These are phyloP conservation scores for Tremella fuciformis DNA, from an alignment of 768 basidiomycete species.

Conservation along the genomic window DNA sequence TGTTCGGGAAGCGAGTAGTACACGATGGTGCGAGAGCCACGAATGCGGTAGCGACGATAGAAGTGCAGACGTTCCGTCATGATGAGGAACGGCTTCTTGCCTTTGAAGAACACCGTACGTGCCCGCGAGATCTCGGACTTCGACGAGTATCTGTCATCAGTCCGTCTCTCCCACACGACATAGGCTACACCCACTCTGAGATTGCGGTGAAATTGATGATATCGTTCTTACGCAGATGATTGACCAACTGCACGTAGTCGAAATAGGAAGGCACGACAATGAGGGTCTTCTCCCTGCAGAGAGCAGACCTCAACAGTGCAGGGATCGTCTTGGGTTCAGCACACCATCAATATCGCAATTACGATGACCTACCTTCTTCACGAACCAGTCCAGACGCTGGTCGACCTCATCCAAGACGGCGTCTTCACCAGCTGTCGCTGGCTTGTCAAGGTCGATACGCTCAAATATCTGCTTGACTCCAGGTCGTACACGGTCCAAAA, in stretches of 20 bases:
- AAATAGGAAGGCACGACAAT: constrained; percentile 93
- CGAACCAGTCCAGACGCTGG: constrained; percentile 81
- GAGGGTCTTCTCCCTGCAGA: constrained; percentile 81
- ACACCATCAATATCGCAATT: neutral
- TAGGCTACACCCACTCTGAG: constrained; percentile 65
- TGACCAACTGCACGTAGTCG: constrained; percentile 89
- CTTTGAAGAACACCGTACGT: constrained; percentile 84
- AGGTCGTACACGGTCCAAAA: constrained; percentile 65
- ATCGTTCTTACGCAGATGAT: constrained; percentile 71
- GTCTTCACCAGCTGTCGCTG: constrained; percentile 22
- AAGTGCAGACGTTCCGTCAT: constrained; percentile 99
- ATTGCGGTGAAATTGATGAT: constrained; percentile 74
- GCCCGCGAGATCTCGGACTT: constrained; percentile 93
- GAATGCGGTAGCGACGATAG: constrained; percentile 89
- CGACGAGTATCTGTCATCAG: constrained; percentile 70
- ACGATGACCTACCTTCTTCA: constrained; percentile 63
- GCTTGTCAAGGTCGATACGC: constrained; percentile 32
- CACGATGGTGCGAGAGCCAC: constrained; percentile 85
- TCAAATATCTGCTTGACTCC: constrained; percentile 74
- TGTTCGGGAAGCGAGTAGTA: constrained; percentile 93
- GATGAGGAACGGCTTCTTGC: constrained; percentile 78
- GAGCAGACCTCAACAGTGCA: constrained; percentile 79
- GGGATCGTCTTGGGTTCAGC: constrained; percentile 66
- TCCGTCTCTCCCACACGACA: neutral
- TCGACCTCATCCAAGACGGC: constrained; percentile 74